Evolutionary conservation across 495 filamentous ascomycete genomes (phyloP), one percentile per base, ranked within the genome.

Genomic region (Lineolata rhizophorae): DNA sequence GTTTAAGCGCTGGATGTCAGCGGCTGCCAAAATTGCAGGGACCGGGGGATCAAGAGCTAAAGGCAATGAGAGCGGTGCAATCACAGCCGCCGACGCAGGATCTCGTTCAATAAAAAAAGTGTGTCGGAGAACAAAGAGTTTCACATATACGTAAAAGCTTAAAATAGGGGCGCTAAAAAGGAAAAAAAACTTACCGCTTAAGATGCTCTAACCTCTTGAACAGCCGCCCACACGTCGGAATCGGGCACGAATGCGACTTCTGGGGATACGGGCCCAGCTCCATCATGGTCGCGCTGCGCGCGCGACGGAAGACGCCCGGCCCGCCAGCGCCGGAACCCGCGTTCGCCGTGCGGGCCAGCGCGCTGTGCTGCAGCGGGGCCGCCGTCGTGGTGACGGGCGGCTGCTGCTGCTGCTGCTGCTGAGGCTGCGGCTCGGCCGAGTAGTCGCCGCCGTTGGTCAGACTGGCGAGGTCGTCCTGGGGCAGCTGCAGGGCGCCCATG

Each of bases 141-240:
- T n/a, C n/a, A n/a, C n/a, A n/a, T n/a, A n/a, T n/a, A n/a, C n/a
- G n/a, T n/a, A n/a, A n/a, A n/a, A n/a, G n/a, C n/a, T n/a, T n/a
- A n/a, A n/a, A n/a, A n/a, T n/a, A n/a, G n/a, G n/a, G n/a, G n/a
- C n/a, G n/a, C n/a, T n/a, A n/a, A 25, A 6, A 6, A n/a, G 22
- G n/a, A 25, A 25, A 6, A 25, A 25, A 37, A 38, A 37, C 79
- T 68, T 79, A 92, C 81, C 87, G 75, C 64, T 97, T 97, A 45
- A 97, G 69, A 63, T 97, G 87, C 56, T 97, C 87, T 62, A 97
- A 68, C 49, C 87, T 73, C 71, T 97, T 97, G 65, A 97, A 97
- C 40, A 93, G 66, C 50, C 90, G 74, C 27, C 90, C 87, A 52
- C 87, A 97, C 16, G 83, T 82, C 17, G 90, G 90, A 49, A 97